These are phyloP conservation scores for Tolypocladium ophioglossoides DNA, from an alignment of 2,329 filamentous ascomycete species.

Conservation along the genomic window DNA sequence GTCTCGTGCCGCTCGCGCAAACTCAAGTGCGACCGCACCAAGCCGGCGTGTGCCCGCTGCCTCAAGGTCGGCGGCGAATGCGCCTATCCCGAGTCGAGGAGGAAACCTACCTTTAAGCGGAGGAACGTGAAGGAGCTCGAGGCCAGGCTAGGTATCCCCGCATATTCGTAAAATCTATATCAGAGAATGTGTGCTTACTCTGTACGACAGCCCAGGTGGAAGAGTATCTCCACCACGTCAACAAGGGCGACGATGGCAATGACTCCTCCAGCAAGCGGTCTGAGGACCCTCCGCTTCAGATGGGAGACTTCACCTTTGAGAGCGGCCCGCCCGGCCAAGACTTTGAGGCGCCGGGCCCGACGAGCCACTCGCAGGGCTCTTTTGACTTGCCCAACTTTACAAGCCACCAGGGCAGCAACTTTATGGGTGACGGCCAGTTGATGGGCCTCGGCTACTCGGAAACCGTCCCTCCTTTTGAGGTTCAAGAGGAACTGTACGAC, in stretches of 20 bases:
- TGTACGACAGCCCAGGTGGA: constrained; percentile 63
- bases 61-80: constrained; percentile 64
- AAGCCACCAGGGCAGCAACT: constrained; percentile 1
- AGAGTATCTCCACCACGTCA: constrained; percentile 60
- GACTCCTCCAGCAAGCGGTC: not conserved
- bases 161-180: not conserved
- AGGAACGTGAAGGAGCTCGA: constrained; percentile 87
- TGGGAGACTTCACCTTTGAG: constrained; percentile 6
- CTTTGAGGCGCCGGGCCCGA: constrained; percentile 3
- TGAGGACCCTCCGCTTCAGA: constrained; percentile 1
- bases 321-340: constrained; percentile 6
- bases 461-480: constrained; percentile 63
- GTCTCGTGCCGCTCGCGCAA: constrained; percentile 77
- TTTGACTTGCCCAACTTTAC: constrained; percentile 7
- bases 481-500: constrained; percentile 72
- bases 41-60: constrained; percentile 74
- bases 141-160: constrained; percentile 61
- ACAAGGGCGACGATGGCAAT: constrained; percentile 18
- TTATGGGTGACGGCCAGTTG: constrained; percentile 31
- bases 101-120: constrained; percentile 80
- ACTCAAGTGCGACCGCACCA: constrained; percentile 73
- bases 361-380: constrained; percentile 4
- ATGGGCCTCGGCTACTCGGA: constrained; percentile 76
- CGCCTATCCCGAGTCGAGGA: constrained; percentile 77
- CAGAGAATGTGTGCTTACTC: not conserved